phyloP scores from a whole-genome alignment of 2,329 filamentous ascomycete genomes.

The Penicillium sp. region DNA sequence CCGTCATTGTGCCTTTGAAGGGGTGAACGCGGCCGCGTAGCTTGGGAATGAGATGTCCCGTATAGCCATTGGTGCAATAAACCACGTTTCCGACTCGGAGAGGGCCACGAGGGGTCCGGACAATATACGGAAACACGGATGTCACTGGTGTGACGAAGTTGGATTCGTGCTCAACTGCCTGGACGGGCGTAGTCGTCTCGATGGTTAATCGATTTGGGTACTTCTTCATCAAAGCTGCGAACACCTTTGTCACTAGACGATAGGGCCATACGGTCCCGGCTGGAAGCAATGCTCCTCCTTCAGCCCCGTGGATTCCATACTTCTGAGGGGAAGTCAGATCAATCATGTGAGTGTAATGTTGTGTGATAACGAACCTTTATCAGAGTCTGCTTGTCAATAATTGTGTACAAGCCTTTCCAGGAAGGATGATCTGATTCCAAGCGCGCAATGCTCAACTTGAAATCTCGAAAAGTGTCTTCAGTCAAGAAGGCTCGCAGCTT shows the following conservation, averaged over 20 bases:
- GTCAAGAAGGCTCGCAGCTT: conserved; percentile 29
- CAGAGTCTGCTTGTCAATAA: conserved; percentile 17
- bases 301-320: conserved; percentile 22
- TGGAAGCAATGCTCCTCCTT: conserved; percentile 26
- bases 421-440: conserved; percentile 25
- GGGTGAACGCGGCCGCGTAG: conserved; percentile 41
- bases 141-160: not conserved
- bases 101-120: conserved; percentile 39
- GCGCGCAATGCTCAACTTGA: conserved; percentile 19
- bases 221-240: conserved; percentile 19
- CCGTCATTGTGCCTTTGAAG: conserved; percentile 46
- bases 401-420: conserved; percentile 25
- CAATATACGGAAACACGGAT: conserved; percentile 23
- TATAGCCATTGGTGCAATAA: conserved; percentile 47
- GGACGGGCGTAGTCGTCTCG: conserved; percentile 33
- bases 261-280: conserved; percentile 40
- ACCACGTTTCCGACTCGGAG: conserved; percentile 38
- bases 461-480: conserved; percentile 16
- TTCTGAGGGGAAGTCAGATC: conserved; percentile 8
- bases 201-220: conserved; percentile 29
- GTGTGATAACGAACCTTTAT: conserved; percentile 6
- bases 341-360: not conserved
- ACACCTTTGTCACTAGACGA: conserved; percentile 32
- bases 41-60: conserved; percentile 42
- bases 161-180: conserved; percentile 19